Percentiles rank a stretch among this genome's conserved stretches.
These are phyloP conservation scores for Neofusicoccum parvum DNA, from an alignment of 2,329 filamentous ascomycete species.

Conservation along the genomic window DNA sequence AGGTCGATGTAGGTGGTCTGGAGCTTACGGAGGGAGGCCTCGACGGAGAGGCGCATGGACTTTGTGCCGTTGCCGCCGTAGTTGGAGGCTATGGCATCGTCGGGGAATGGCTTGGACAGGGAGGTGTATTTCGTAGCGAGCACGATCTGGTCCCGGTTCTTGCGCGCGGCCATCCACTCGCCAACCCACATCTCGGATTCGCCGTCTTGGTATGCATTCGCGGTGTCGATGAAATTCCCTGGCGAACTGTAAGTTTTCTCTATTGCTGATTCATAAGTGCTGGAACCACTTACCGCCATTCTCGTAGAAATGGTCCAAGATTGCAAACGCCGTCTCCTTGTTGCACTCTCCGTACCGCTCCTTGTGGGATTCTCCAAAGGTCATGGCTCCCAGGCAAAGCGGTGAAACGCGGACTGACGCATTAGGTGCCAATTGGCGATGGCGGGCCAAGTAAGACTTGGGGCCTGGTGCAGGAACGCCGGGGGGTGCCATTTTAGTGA, in stretches of 20 bases:
- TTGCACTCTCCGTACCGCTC: constrained; percentile 18
- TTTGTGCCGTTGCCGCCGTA: constrained; percentile 46
- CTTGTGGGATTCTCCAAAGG: constrained; percentile 54
- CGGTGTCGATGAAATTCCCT: constrained; percentile 64
- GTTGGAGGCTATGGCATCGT: constrained; percentile 34
- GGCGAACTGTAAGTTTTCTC: no score
- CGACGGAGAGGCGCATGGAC: constrained; percentile 40
- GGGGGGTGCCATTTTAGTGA: not conserved
- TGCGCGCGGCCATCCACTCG: constrained; percentile 44
- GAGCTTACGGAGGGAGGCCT: constrained; percentile 53
- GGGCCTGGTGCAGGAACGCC: constrained; percentile 28
- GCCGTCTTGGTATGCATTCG: constrained; percentile 30
- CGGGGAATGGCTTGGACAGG: constrained; percentile 28
- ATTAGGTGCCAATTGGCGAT: constrained; percentile 54
- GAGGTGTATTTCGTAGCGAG: constrained; percentile 45
- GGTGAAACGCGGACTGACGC: constrained; percentile 58
- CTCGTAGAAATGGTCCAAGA: constrained; percentile 67
- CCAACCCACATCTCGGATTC: constrained; percentile 48
- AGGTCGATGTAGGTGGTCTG: constrained; percentile 69
- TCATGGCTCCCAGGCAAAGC: constrained; percentile 58
- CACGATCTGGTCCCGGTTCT: constrained; percentile 44
- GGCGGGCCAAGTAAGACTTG: constrained; percentile 51
- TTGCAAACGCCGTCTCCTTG: constrained; percentile 63
- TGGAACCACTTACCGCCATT: constrained; percentile 44
- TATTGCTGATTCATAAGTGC: no score